Percentiles rank a stretch among this genome's conserved stretches.
These are phyloP conservation scores for Rubus parviflorus DNA, from an alignment of 306 rosid genomes.

Conservation along the genomic window DNA sequence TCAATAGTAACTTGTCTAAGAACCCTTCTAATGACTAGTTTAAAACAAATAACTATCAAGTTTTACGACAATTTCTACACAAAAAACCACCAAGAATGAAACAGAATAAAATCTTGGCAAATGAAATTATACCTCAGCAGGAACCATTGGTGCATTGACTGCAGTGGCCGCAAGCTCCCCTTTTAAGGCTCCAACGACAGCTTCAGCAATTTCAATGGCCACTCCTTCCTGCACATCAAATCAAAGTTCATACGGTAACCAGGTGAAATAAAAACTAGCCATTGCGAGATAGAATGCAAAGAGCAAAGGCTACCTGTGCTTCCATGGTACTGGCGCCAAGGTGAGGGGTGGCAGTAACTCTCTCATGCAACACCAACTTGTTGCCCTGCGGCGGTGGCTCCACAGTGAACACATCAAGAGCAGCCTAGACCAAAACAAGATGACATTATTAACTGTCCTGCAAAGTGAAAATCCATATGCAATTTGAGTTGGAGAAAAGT, in stretches of 20 bases:
- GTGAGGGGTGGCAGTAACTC: conserved; percentile 92
- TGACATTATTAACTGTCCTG: not conserved
- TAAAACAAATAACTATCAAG: not conserved
- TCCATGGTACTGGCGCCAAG: conserved; percentile 98
- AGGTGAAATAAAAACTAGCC: conserved; percentile 4
- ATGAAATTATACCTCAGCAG: conserved; percentile 72
- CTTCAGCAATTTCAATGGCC: conserved; percentile 98
- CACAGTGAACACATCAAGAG: conserved; percentile 89
- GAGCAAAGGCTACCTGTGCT: conserved; percentile 67
- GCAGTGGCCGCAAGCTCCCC: conserved; percentile 99
- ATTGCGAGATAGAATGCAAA: not conserved
- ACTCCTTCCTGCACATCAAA: conserved; percentile 83
- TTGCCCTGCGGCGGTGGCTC: conserved; percentile 80
- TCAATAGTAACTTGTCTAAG: not conserved
- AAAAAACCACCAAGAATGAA: not conserved
- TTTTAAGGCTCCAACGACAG: conserved; percentile 86
- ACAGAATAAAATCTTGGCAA: not conserved
- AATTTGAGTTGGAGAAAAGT: conserved; percentile 4
- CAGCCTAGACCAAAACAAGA: conserved; percentile 59
- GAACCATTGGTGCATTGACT: conserved; percentile 99
- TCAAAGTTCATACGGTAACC: conserved; percentile 17
- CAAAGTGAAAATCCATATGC: not conserved
- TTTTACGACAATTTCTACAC: not conserved
- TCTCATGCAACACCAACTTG: conserved; percentile 79
- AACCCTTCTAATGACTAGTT: not conserved